Evolutionary conservation across 1,139 yeast species (phyloP).

Genomic region (Sugiyamaella pinicola): DNA sequence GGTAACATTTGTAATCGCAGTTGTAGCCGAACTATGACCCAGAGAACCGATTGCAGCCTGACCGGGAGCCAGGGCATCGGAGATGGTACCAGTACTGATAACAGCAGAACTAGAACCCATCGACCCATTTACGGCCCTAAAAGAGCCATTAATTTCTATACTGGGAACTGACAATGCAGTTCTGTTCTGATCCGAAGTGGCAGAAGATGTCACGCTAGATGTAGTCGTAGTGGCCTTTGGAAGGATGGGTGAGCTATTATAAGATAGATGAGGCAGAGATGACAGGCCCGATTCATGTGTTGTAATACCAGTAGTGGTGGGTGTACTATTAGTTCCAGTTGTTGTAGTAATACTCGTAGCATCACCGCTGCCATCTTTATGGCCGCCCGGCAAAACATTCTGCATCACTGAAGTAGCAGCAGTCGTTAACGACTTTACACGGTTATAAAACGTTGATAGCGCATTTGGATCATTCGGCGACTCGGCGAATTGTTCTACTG

Average conservation of each 20-base stretch:
- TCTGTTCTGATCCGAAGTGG: neutral
- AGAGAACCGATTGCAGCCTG: neutral
- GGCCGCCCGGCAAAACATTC: constrained; percentile 32
- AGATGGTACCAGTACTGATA: too few relatives aligned
- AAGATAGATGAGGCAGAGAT: neutral
- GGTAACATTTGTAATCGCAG: neutral
- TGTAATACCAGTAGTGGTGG: neutral
- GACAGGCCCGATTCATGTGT: neutral
- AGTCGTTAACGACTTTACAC: constrained; percentile 32
- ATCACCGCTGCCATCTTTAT: constrained; percentile 11
- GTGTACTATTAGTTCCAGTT: neutral
- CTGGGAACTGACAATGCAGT: too few relatives aligned
- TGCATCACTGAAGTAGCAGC: constrained; percentile 38
- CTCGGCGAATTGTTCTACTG: constrained; percentile 35
- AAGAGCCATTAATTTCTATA: too few relatives aligned
- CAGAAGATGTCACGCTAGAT: neutral
- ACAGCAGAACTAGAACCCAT: too few relatives aligned
- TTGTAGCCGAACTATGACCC: neutral
- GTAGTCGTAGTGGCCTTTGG: neutral
- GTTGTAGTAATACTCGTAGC: neutral
- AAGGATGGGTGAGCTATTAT: neutral
- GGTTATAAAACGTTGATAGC: constrained; percentile 33
- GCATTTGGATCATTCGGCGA: constrained; percentile 30
- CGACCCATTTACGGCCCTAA: too few relatives aligned
- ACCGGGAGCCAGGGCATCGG: constrained; percentile 7